Evolutionary conservation across 345 rosid species (phyloP).

Genomic region (Brassica nigra): DNA sequence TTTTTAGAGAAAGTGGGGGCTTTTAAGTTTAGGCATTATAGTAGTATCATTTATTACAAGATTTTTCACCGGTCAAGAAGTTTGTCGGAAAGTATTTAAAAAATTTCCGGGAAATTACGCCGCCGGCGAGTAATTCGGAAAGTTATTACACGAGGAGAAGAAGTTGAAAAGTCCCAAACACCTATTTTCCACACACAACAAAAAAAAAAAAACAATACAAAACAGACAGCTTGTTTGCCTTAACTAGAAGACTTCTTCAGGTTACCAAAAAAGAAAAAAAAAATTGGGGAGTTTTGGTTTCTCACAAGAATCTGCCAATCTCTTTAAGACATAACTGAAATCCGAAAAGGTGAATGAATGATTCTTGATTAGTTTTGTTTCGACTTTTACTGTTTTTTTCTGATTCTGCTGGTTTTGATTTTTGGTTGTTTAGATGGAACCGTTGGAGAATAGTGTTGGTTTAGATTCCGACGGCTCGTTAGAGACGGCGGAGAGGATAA

Average conservation of each 20-base stretch:
- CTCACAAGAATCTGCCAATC: constrained; percentile 5
- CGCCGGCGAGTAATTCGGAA: constrained; percentile 1
- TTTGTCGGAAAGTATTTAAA: not conserved
- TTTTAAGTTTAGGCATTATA: constrained; percentile 27
- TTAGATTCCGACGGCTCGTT: constrained; percentile 30
- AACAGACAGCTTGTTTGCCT: not conserved
- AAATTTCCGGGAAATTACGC: not conserved
- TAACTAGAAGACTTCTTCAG: not conserved
- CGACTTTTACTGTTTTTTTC: not conserved
- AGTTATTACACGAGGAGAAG: not conserved
- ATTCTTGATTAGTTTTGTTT: not conserved
- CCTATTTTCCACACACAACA: not conserved
- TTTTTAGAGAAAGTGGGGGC: constrained; percentile 21
- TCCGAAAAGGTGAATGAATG: constrained; percentile 1
- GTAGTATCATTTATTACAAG: constrained; percentile 14
- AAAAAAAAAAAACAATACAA: not conserved
- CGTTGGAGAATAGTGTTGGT: constrained; percentile 22
- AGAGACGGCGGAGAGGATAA: constrained; percentile 72
- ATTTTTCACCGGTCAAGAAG: not conserved
- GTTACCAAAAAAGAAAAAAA: not conserved
- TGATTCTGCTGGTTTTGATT: not conserved
- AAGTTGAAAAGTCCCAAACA: not conserved
- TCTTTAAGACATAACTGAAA: constrained; percentile 12
- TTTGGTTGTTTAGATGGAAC: constrained; percentile 32
- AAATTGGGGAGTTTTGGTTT: not conserved